Evolutionary conservation across 2,329 filamentous ascomycete genomes (phyloP).

Genomic region (Aspergillus unguis): DNA sequence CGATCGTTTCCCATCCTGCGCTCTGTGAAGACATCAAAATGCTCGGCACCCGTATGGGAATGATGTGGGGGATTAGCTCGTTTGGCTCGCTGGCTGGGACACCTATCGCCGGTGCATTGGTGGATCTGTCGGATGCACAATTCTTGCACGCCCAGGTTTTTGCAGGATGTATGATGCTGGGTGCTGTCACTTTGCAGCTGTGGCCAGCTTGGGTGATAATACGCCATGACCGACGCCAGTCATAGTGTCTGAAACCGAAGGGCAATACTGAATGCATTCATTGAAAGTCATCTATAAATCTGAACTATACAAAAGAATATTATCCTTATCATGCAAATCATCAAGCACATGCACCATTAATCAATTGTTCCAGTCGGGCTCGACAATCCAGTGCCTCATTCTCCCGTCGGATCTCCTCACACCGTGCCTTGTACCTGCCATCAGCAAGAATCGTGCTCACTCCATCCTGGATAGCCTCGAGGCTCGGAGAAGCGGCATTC

Average conservation of each 20-base stretch:
- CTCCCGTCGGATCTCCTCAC: constrained; percentile 2
- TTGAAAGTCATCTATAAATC: no score
- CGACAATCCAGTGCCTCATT: constrained; percentile 2
- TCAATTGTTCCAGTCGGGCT: not conserved
- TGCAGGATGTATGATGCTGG: constrained; percentile 32
- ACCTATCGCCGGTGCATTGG: constrained; percentile 32
- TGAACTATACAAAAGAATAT: no score
- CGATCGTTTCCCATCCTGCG: constrained; percentile 29
- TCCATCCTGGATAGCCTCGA: not conserved
- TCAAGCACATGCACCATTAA: not conserved
- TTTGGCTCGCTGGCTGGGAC: constrained; percentile 31
- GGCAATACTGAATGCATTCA: no score
- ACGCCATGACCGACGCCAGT: not conserved
- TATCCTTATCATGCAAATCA: no score
- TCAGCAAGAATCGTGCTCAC: not conserved
- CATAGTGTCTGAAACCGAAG: not conserved
- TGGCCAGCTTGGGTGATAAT: constrained; percentile 28
- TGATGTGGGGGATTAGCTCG: constrained; percentile 37
- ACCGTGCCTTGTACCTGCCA: constrained; percentile 2
- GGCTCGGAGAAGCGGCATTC: not conserved
- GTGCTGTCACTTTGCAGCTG: constrained; percentile 24
- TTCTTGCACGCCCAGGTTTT: constrained; percentile 33
- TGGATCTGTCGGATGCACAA: constrained; percentile 23
- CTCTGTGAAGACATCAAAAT: constrained; percentile 26
- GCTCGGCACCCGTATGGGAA: constrained; percentile 30